phyloP scores from a whole-genome alignment of 139 green algal species.

The Tetradesmus lagerheimii region DNA sequence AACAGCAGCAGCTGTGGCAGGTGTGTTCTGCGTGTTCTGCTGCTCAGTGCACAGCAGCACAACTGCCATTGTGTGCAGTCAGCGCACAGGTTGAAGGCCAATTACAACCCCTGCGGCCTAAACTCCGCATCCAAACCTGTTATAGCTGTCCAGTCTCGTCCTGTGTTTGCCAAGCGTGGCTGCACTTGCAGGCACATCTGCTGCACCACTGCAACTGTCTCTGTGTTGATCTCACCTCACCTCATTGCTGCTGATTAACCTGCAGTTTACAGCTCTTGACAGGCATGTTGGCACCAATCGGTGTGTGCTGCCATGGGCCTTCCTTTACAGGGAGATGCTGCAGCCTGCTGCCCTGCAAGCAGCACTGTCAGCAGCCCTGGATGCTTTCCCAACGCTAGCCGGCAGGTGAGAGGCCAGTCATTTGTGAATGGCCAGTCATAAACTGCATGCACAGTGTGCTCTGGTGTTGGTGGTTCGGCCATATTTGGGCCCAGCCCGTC shows the following conservation, averaged over 20 bases:
- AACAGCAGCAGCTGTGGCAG: neutral
- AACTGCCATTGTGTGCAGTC: neutral
- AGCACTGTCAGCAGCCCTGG: constrained; percentile 15
- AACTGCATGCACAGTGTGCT: too few relatives aligned
- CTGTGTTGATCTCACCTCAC: too few relatives aligned
- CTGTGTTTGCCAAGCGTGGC: too few relatives aligned
- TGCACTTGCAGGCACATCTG: too few relatives aligned
- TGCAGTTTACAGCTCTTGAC: constrained; percentile 26
- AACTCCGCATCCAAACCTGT: too few relatives aligned
- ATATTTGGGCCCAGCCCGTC: too few relatives aligned
- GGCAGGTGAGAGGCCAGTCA: constrained; percentile 27
- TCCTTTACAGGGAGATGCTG: constrained; percentile 10
- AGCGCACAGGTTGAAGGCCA: neutral
- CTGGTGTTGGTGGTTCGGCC: too few relatives aligned
- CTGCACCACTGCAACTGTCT: too few relatives aligned
- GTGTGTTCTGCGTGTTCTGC: too few relatives aligned
- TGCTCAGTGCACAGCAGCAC: neutral
- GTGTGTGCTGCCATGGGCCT: constrained; percentile 38
- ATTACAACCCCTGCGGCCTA: neutral
- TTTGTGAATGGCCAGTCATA: too few relatives aligned
- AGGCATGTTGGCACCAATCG: constrained; percentile 18
- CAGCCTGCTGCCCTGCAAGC: neutral
- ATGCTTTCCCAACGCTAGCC: constrained; percentile 1
- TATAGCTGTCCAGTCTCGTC: too few relatives aligned
- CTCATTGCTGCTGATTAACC: too few relatives aligned